Percentiles rank a stretch among this genome's conserved stretches.
phyloP scores from a whole-genome alignment of 202 grass and related monocot genomes.

The Saccharum hybrid region DNA sequence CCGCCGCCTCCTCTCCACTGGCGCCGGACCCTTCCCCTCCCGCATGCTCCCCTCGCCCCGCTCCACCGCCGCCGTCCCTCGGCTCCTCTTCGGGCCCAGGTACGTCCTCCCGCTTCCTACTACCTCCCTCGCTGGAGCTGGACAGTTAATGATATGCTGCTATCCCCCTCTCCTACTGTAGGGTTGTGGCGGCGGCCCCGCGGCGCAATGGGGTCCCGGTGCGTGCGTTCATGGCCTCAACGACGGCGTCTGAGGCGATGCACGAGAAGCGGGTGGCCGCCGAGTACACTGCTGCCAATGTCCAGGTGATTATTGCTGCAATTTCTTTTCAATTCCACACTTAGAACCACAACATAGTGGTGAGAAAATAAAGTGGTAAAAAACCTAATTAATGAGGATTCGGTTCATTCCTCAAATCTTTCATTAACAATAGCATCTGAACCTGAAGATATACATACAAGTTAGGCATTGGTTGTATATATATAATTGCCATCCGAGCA shows the following conservation, averaged over 20 bases:
- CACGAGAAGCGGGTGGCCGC: slow-evolving; percentile 59
- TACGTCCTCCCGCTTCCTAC: slow-evolving; percentile 8
- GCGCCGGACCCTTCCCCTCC: slow-evolving; percentile 32
- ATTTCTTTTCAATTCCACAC: too few species aligned
- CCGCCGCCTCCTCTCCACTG: slow-evolving; percentile 60
- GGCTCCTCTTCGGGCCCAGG: slow-evolving; percentile 58
- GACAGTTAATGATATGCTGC: neutral
- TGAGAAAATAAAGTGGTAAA: too few species aligned
- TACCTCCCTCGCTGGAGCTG: neutral
- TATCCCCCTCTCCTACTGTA: slow-evolving; percentile 18
- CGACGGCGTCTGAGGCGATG: slow-evolving; percentile 62
- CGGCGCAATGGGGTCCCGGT: slow-evolving; percentile 50
- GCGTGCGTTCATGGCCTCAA: slow-evolving; percentile 79
- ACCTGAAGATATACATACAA: too few species aligned
- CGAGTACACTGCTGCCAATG: slow-evolving; percentile 80
- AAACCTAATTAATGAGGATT: too few species aligned
- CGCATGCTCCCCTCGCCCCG: slow-evolving; percentile 40
- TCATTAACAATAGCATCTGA: too few species aligned
- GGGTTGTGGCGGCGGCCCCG: slow-evolving; percentile 48
- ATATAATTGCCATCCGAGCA: too few species aligned
- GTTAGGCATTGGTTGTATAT: too few species aligned
- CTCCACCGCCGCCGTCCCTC: slow-evolving; percentile 28
- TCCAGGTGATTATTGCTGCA: slow-evolving; percentile 68
- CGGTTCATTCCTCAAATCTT: too few species aligned
- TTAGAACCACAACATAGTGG: too few species aligned